phyloP scores from a whole-genome alignment of 2,329 filamentous ascomycete species.

The Elsinoe australis region DNA sequence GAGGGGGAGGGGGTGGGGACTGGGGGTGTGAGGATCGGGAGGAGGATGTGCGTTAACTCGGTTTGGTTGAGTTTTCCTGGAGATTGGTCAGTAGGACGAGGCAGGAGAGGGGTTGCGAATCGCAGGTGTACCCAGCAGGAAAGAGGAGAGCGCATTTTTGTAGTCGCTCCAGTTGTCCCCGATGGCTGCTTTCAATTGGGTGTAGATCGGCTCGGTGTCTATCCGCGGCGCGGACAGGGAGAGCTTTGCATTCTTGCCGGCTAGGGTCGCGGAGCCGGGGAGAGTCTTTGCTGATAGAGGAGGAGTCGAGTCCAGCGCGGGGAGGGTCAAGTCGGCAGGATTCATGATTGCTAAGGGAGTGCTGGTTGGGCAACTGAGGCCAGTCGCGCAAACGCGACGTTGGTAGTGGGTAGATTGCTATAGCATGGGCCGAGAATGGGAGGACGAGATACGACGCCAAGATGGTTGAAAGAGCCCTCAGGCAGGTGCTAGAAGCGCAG shows the following conservation, averaged over 20 bases:
- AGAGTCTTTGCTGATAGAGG: conserved; percentile 26
- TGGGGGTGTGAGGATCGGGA: conserved; percentile 45
- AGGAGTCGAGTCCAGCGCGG: conserved; percentile 22
- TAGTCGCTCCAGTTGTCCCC: conserved; percentile 55
- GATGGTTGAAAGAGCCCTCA: not conserved
- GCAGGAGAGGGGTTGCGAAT: not conserved
- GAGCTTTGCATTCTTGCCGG: conserved; percentile 37
- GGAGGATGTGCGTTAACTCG: conserved; percentile 51
- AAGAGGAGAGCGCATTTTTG: conserved; percentile 50
- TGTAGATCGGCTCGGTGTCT: conserved; percentile 56
- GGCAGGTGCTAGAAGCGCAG: not conserved
- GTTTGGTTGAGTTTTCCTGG: conserved; percentile 53
- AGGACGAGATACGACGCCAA: not conserved
- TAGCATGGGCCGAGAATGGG: not conserved
- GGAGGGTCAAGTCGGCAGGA: conserved; percentile 28
- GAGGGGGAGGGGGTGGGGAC: conserved; percentile 36
- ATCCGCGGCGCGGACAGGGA: conserved; percentile 50
- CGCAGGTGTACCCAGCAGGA: conserved; percentile 47
- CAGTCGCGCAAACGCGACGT: conserved; percentile 1
- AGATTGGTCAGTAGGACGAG: not conserved
- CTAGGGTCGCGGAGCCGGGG: conserved; percentile 18
- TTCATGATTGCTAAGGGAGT: conserved; percentile 25
- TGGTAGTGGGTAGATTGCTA: not conserved
- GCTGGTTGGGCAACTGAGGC: not conserved
- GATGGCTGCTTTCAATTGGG: conserved; percentile 52